These are phyloP conservation scores for Scenedesmus sp. DNA, from an alignment of 163 green algal genomes.

Conservation along the genomic window DNA sequence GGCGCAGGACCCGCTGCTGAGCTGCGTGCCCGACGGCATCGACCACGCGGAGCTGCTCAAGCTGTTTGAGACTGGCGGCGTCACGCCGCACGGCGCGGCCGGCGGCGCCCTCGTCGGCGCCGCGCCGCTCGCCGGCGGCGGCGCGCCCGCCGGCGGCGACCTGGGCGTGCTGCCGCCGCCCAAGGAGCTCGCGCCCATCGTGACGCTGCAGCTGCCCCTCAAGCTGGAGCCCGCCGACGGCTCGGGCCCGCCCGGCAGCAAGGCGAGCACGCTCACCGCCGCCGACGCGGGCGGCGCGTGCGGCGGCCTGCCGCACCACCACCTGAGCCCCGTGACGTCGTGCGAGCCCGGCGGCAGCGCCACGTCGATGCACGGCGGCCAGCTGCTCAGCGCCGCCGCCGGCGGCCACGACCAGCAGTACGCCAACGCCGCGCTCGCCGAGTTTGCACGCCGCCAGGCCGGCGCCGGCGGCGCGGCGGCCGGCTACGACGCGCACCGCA, in stretches of 20 bases:
- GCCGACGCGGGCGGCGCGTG: background rate
- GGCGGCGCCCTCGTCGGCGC: background rate
- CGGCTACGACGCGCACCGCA: background rate
- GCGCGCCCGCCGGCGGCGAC: background rate
- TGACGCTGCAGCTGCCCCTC: background rate
- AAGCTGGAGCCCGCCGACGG: background rate
- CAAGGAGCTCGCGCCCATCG: background rate
- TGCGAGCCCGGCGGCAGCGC: background rate
- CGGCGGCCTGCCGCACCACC: conserved; percentile 4
- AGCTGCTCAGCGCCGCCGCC: background rate
- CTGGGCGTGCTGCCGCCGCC: background rate
- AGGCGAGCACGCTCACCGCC: background rate
- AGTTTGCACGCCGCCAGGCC: background rate
- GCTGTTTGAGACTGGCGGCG: conserved; percentile 1
- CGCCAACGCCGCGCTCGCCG: background rate
- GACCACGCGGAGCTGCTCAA: background rate
- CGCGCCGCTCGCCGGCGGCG: background rate
- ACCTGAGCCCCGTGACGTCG: background rate
- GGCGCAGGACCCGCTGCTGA: conserved; percentile 13
- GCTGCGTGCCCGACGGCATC: background rate
- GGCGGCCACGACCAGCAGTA: conserved; percentile 1
- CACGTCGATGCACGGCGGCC: conserved; percentile 2
- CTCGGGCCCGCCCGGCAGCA: background rate
- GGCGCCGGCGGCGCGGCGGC: background rate
- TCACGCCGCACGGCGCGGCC: background rate